Evolutionary conservation across 108 stramenopile species (phyloP).

Genomic region (Skeletonema grethae): DNA sequence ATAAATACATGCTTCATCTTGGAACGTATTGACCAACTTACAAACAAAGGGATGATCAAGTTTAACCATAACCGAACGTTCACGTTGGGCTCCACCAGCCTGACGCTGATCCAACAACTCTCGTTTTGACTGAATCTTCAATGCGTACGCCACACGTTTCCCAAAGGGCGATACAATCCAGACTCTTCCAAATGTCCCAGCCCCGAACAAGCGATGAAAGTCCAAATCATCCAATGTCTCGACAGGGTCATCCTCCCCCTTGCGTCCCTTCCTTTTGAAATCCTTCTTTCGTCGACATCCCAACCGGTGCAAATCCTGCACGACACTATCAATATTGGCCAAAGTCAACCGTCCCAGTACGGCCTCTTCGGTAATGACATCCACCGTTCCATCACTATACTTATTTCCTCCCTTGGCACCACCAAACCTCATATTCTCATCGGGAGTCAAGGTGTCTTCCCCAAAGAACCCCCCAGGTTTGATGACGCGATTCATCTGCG

Average conservation of each 20-base stretch:
- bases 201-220: conserved; percentile 80
- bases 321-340: conserved; percentile 57
- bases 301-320: conserved; percentile 71
- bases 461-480: conserved; percentile 41
- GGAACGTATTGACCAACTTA: conserved; percentile 82
- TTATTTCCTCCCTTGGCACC: conserved; percentile 48
- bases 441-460: conserved; percentile 43
- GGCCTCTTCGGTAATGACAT: conserved; percentile 40
- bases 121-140: conserved; percentile 93
- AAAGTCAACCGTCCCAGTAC: conserved; percentile 35
- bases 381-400: conserved; percentile 36
- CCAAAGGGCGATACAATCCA: conserved; percentile 75
- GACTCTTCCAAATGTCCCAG: conserved; percentile 94
- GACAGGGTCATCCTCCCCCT: conserved; percentile 23
- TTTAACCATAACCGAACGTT: conserved; percentile 91
- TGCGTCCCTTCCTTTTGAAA: conserved; percentile 27
- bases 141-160: conserved; percentile 74
- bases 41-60: conserved; percentile 94
- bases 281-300: conserved; percentile 53
- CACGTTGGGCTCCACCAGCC: conserved; percentile 90
- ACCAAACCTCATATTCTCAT: conserved; percentile 55
- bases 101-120: conserved; percentile 84
- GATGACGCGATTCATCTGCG: conserved; percentile 26
- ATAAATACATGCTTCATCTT: conserved; percentile 77
- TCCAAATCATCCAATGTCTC: conserved; percentile 62